These are phyloP conservation scores for Reticulascus tulasneorum DNA, from an alignment of 2,329 filamentous ascomycete species.

Conservation along the genomic window DNA sequence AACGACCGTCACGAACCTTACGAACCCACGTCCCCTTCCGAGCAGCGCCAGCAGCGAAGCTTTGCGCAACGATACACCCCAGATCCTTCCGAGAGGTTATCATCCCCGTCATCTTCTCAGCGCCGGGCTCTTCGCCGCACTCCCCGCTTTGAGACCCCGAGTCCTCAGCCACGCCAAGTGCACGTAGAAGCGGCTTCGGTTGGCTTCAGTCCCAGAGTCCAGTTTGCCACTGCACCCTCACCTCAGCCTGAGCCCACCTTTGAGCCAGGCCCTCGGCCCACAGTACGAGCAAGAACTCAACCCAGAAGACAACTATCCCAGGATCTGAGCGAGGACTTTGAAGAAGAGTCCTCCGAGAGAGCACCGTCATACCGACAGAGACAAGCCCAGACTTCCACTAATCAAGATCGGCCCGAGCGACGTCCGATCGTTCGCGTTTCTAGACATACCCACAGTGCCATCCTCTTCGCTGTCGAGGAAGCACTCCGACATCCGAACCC, in stretches of 20 bases:
- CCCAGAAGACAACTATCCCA: slow-evolving; percentile 37
- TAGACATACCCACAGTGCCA: slow-evolving; percentile 79
- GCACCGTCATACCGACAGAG: slow-evolving; percentile 17
- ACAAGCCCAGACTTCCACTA: slow-evolving; percentile 24
- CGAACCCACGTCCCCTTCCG: slow-evolving; percentile 37
- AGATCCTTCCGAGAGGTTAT: slow-evolving; percentile 35
- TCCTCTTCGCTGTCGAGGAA: slow-evolving; percentile 89
- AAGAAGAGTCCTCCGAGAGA: slow-evolving; percentile 32
- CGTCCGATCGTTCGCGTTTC: slow-evolving; percentile 64
- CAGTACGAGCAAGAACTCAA: slow-evolving; percentile 17
- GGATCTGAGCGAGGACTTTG: slow-evolving; percentile 42
- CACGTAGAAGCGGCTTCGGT: slow-evolving; percentile 45
- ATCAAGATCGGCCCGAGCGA: slow-evolving; percentile 30
- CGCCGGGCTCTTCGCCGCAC: slow-evolving; percentile 47
- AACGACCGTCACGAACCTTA: slow-evolving; percentile 54
- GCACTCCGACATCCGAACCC: slow-evolving; percentile 76
- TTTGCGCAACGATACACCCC: slow-evolving; percentile 30
- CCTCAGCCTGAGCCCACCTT: slow-evolving; percentile 14
- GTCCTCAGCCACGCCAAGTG: slow-evolving; percentile 36
- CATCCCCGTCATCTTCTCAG: slow-evolving; percentile 41
- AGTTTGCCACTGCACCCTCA: slow-evolving; percentile 30
- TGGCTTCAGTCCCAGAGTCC: slow-evolving; percentile 41
- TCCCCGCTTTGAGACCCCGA: slow-evolving; percentile 44
- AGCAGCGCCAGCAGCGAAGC: slow-evolving; percentile 41
- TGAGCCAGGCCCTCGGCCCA: slow-evolving; percentile 8